Evolutionary conservation across 208 protist species (phyloP).

Genomic region (Wallacemonas sp.): DNA sequence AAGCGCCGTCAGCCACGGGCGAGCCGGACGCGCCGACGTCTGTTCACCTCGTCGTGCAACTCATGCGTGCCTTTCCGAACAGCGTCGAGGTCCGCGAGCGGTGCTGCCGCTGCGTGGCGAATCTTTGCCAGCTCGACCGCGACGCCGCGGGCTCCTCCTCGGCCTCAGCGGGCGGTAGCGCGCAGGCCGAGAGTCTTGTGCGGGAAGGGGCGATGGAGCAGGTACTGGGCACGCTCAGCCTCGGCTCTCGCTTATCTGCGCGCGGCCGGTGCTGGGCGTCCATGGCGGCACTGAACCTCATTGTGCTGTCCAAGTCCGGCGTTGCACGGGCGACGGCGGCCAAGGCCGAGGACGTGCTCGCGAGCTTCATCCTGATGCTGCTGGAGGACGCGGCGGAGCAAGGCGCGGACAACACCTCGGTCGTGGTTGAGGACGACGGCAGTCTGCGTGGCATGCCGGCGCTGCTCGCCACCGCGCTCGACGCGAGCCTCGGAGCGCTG

Average conservation of each 20-base stretch:
- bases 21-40: background rate
- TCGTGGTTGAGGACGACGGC: slow-evolving; percentile 6
- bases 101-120: slow-evolving; percentile 83
- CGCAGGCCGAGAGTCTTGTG: slow-evolving; percentile 59
- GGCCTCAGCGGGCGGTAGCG: slow-evolving; percentile 19
- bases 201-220: slow-evolving; percentile 66
- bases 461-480: slow-evolving; percentile 38
- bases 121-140: slow-evolving; percentile 65
- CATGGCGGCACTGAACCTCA: slow-evolving; percentile 67
- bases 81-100: slow-evolving; percentile 55
- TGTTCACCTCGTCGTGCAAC: slow-evolving; percentile 46
- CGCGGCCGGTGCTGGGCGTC: slow-evolving; percentile 62
- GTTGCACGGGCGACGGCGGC: slow-evolving; percentile 35
- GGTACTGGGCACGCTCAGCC: slow-evolving; percentile 55
- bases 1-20: background rate
- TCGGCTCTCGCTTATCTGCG: slow-evolving; percentile 37
- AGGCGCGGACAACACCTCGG: background rate
- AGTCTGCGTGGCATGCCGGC: background rate
- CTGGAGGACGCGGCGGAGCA: slow-evolving; percentile 27
- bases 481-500: slow-evolving; percentile 60
- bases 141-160: background rate
- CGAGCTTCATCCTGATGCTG: slow-evolving; percentile 45
- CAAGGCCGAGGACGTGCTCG: slow-evolving; percentile 46
- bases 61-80: slow-evolving; percentile 62
- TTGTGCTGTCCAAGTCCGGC: slow-evolving; percentile 60